Percentiles rank a stretch among this genome's conserved stretches.
Evolutionary conservation across 2,329 filamentous ascomycete species (phyloP).

Genomic region (Exophiala lecanii-corni): DNA sequence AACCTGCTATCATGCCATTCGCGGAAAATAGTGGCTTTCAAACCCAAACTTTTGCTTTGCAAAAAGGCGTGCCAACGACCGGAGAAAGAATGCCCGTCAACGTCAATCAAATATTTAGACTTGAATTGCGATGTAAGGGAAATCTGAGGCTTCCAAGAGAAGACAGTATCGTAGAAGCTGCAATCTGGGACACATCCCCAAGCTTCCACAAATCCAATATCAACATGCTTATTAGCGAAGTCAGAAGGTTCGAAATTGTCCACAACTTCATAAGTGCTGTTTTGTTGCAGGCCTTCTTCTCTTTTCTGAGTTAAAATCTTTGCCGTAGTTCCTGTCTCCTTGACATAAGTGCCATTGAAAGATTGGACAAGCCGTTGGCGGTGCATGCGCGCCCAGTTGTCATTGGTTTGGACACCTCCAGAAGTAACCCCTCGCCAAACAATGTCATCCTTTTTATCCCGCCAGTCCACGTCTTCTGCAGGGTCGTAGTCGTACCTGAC

Average conservation of each 20-base stretch:
- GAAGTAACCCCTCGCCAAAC: slow-evolving; percentile 64
- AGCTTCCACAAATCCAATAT: slow-evolving; percentile 36
- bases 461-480: slow-evolving; percentile 54
- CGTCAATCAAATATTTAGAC: slow-evolving; percentile 36
- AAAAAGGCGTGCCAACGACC: slow-evolving; percentile 43
- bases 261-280: slow-evolving; percentile 28
- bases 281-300: slow-evolving; percentile 5
- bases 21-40: slow-evolving; percentile 52
- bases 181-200: slow-evolving; percentile 37
- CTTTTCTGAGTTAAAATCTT: slow-evolving; percentile 30
- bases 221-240: slow-evolving; percentile 34
- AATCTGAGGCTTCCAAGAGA: slow-evolving; percentile 27
- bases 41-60: slow-evolving; percentile 43
- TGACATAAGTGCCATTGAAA: slow-evolving; percentile 33
- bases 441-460: slow-evolving; percentile 51
- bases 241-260: slow-evolving; percentile 28
- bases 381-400: slow-evolving; percentile 37
- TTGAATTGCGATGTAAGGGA: slow-evolving; percentile 34
- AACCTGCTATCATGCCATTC: slow-evolving; percentile 52
- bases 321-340: slow-evolving; percentile 23
- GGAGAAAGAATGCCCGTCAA: slow-evolving; percentile 39
- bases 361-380: slow-evolving; percentile 36
- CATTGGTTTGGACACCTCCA: slow-evolving; percentile 51
- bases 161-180: slow-evolving; percentile 34
- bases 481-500: slow-evolving; percentile 55